Percentiles rank a stretch among this genome's conserved stretches.
Evolutionary conservation across 2,329 filamentous ascomycete genomes (phyloP).

Genomic region (Stachybotrys elegans): DNA sequence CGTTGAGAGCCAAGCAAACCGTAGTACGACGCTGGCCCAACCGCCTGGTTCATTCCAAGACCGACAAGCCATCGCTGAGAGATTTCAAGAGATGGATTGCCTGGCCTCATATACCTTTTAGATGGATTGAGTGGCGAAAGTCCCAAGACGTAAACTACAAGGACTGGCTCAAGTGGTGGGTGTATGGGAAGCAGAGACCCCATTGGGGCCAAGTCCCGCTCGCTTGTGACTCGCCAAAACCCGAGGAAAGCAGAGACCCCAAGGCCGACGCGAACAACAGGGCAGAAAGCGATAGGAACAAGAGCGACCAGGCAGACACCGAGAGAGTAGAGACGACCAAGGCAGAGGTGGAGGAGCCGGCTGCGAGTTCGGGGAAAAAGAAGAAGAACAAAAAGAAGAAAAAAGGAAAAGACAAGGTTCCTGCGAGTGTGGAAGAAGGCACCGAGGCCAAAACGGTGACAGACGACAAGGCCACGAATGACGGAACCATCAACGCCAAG

Average conservation of each 20-base stretch:
- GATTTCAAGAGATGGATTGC: slow-evolving; percentile 17
- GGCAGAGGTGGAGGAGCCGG: background rate
- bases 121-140: slow-evolving; percentile 23
- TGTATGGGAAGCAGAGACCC: too few relatives aligned
- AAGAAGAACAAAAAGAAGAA: slow-evolving; percentile 11
- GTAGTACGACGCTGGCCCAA: slow-evolving; percentile 18
- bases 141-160: slow-evolving; percentile 5
- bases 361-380: background rate
- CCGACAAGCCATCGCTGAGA: slow-evolving; percentile 5
- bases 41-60: slow-evolving; percentile 10
- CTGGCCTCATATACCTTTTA: slow-evolving; percentile 15
- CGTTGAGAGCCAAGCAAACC: slow-evolving; percentile 13
- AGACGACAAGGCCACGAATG: too few relatives aligned
- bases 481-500: too few relatives aligned
- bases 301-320: background rate
- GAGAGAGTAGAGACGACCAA: background rate
- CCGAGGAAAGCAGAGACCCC: background rate
- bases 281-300: background rate
- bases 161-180: background rate
- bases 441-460: too few relatives aligned
- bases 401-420: slow-evolving; percentile 3
- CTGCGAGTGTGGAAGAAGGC: too few relatives aligned
- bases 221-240: background rate
- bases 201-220: background rate
- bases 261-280: background rate